These are phyloP conservation scores for Fusarium acutatum DNA, from an alignment of 2,329 filamentous ascomycete genomes.

Conservation along the genomic window DNA sequence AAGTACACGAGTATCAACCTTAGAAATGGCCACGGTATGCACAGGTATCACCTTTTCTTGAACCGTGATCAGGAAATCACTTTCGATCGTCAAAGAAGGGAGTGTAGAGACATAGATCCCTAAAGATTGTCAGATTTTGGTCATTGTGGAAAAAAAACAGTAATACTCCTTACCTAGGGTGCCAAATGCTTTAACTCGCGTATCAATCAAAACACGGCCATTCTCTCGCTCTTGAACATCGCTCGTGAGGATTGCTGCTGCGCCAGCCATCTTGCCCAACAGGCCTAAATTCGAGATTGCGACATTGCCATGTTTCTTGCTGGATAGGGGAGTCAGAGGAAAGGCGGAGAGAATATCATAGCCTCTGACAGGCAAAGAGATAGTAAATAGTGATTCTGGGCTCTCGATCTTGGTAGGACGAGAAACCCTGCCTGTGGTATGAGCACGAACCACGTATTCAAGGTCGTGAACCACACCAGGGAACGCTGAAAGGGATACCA, in stretches of 20 bases:
- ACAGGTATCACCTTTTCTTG: constrained; percentile 74
- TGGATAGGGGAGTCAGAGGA: constrained; percentile 67
- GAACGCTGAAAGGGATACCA: constrained; percentile 77
- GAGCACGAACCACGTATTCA: constrained; percentile 77
- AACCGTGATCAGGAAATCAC: constrained; percentile 78
- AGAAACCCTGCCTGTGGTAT: constrained; percentile 72
- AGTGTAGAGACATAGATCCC: constrained; percentile 82
- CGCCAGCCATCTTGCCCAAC: constrained; percentile 88
- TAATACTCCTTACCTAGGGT: constrained; percentile 65
- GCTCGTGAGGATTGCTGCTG: constrained; percentile 76
- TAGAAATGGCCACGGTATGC: constrained; percentile 69
- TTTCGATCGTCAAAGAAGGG: constrained; percentile 64
- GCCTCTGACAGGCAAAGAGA: constrained; percentile 70
- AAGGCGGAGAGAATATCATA: constrained; percentile 87
- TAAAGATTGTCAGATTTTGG: constrained; percentile 2
- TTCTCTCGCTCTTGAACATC: constrained; percentile 63
- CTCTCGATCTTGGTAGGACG: constrained; percentile 56
- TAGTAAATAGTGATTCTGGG: constrained; percentile 62
- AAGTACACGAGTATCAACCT: constrained; percentile 66
- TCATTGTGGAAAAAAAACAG: background rate
- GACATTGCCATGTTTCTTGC: constrained; percentile 48
- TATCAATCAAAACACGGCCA: constrained; percentile 70
- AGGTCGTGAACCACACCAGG: constrained; percentile 68
- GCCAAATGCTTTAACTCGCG: constrained; percentile 82
- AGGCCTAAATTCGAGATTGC: constrained; percentile 78